These are phyloP conservation scores for Zizania palustris DNA, from an alignment of 202 grass and related monocot species.

Conservation along the genomic window DNA sequence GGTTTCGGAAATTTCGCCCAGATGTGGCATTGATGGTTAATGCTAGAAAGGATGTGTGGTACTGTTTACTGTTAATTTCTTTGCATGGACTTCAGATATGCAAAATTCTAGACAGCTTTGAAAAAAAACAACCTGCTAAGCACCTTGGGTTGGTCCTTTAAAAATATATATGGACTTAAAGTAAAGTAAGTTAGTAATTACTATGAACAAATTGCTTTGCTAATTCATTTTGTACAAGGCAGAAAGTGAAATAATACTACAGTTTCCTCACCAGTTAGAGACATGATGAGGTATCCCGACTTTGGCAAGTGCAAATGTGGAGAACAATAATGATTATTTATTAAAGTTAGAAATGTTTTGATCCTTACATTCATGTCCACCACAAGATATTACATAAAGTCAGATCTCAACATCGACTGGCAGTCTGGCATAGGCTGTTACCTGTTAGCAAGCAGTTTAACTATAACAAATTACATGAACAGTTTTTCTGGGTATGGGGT, in stretches of 20 bases:
- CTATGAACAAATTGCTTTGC: not conserved
- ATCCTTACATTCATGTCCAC: not conserved
- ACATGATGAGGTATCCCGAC: not conserved
- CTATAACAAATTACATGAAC: not conserved
- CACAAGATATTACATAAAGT: not conserved
- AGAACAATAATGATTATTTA: not conserved
- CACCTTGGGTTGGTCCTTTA: not conserved
- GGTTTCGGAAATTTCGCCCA: not conserved
- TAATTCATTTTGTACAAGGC: not conserved
- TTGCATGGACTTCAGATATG: not conserved
- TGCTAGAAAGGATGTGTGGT: slow-evolving; percentile 2
- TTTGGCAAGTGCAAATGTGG: not conserved
- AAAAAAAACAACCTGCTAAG: not conserved
- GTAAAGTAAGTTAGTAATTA: not conserved
- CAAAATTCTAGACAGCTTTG: not conserved
- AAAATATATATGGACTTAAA: not conserved
- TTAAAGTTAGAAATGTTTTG: not conserved
- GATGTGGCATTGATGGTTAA: not conserved
- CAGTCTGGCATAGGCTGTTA: slow-evolving; percentile 1
- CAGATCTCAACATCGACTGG: slow-evolving; percentile 1
- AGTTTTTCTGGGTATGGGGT: slow-evolving; percentile 5
- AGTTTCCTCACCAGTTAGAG: not conserved
- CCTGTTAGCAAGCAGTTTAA: not conserved
- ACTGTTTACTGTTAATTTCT: slow-evolving; percentile 5
- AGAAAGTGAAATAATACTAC: not conserved